phyloP scores from a whole-genome alignment of 176 grass and related monocot genomes.

The Echinochloa phyllopogon region DNA sequence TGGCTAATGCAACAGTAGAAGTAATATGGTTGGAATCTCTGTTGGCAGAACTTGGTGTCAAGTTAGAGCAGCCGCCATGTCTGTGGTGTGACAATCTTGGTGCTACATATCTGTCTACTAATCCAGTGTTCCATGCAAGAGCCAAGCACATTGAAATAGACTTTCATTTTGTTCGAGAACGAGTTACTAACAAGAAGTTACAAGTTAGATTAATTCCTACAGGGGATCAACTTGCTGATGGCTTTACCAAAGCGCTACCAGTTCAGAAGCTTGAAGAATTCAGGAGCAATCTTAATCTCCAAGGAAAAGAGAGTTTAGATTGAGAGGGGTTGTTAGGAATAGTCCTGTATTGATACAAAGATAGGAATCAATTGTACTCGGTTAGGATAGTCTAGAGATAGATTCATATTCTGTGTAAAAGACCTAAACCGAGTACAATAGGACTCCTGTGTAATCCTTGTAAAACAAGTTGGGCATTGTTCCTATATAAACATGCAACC shows the following conservation, averaged over 20 bases:
- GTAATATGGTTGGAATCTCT: background rate
- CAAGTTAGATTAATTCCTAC: background rate
- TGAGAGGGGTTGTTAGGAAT: background rate
- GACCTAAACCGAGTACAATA: no score
- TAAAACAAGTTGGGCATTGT: no score
- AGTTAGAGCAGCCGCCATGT: rapidly evolving
- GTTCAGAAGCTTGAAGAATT: background rate
- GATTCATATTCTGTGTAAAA: no score
- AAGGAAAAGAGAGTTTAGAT: background rate
- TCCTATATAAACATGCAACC: no score
- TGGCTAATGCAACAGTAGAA: background rate
- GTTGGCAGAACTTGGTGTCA: background rate
- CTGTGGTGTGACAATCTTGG: background rate
- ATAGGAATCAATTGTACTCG: no score
- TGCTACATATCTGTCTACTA: background rate
- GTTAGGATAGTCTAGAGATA: no score
- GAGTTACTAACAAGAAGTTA: background rate
- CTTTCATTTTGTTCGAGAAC: background rate
- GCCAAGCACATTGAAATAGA: no score
- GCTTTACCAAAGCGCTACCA: background rate
- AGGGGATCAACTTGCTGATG: background rate
- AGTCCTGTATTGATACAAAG: no score
- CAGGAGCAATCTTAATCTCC: background rate
- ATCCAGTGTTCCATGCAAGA: background rate
- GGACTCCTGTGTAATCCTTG: no score